Conservation (phyloP, 495 filamentous ascomycete species). For the Patellaria atrata region DNA sequence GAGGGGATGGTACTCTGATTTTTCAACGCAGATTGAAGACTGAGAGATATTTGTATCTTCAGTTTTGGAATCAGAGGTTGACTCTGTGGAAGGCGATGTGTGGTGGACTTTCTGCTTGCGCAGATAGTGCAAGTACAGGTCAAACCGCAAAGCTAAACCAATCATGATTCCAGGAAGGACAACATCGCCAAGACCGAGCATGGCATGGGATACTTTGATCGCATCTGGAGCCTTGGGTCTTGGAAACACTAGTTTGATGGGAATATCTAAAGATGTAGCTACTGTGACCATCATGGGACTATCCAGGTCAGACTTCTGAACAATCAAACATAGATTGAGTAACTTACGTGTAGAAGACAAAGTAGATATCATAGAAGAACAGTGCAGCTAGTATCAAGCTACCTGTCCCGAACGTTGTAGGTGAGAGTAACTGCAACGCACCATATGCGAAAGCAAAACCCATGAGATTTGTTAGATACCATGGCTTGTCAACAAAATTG, state of each 20-base stretch:
- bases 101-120: slow-evolving; percentile 37
- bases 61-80: slow-evolving; percentile 4
- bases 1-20: slow-evolving; percentile 43
- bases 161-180: slow-evolving; percentile 92
- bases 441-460: slow-evolving; percentile 77
- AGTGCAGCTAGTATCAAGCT: slow-evolving; percentile 60
- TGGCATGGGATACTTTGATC: slow-evolving; percentile 41
- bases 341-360: slow-evolving; percentile 82
- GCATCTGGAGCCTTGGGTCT: slow-evolving; percentile 36
- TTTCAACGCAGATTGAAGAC: slow-evolving; percentile 18
- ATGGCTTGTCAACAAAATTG: slow-evolving; percentile 53
- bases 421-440: slow-evolving; percentile 70
- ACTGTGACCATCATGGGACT: slow-evolving; percentile 88
- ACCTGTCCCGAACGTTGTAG: slow-evolving; percentile 76
- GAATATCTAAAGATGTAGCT: slow-evolving; percentile 76
- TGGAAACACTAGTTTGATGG: slow-evolving; percentile 84
- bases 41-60: slow-evolving; percentile 11
- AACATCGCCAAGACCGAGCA: slow-evolving; percentile 89
- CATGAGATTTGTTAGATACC: slow-evolving; percentile 77
- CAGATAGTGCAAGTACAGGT: slow-evolving; percentile 71
- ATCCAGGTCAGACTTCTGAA: slow-evolving; percentile 6
- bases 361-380: slow-evolving; percentile 91
- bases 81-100: slow-evolving; percentile 2
- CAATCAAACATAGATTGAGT: background rate
- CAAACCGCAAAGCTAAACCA: slow-evolving; percentile 74